These are phyloP conservation scores for Chamaecrista fasciculata DNA, from an alignment of 306 rosid species.

Conservation along the genomic window DNA sequence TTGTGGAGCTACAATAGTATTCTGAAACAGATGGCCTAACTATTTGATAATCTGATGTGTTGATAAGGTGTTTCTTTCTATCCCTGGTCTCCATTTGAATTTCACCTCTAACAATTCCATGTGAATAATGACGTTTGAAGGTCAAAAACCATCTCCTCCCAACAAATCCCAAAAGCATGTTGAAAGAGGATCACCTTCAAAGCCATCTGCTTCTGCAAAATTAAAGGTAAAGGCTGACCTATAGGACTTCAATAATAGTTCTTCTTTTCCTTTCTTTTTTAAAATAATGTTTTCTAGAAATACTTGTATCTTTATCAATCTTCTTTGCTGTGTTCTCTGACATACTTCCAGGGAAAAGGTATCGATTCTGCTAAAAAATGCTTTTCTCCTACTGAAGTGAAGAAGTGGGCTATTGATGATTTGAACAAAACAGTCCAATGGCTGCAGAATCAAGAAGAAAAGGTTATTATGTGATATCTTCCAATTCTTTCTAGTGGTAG, in stretches of 20 bases:
- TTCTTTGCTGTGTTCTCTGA: conserved; percentile 17
- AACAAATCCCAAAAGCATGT: conserved; percentile 43
- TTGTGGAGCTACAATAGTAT: background rate
- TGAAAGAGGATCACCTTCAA: conserved; percentile 44
- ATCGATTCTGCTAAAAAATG: conserved; percentile 32
- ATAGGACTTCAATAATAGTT: background rate
- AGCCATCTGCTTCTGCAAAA: conserved; percentile 36
- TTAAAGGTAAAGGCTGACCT: conserved; percentile 45
- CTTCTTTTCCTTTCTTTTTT: no score
- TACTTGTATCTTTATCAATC: background rate
- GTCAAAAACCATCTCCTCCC: conserved; percentile 36
- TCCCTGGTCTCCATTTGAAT: conserved; percentile 1
- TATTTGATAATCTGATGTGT: background rate
- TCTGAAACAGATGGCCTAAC: conserved; percentile 9
- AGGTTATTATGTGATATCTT: conserved; percentile 45
- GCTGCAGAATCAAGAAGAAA: conserved; percentile 95
- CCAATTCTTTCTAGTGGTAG: background rate
- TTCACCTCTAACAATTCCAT: conserved; percentile 1
- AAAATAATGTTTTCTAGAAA: no score
- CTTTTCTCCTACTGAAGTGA: conserved; percentile 62
- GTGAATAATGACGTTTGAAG: conserved; percentile 41
- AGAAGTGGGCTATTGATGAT: conserved; percentile 79
- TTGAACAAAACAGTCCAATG: conserved; percentile 67
- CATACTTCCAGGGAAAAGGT: conserved; percentile 47
- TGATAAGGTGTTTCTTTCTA: background rate